Percentiles rank a stretch among this genome's conserved stretches.
These are phyloP conservation scores for Apiospora sp. DNA, from an alignment of 2,329 filamentous ascomycete species.

Conservation along the genomic window DNA sequence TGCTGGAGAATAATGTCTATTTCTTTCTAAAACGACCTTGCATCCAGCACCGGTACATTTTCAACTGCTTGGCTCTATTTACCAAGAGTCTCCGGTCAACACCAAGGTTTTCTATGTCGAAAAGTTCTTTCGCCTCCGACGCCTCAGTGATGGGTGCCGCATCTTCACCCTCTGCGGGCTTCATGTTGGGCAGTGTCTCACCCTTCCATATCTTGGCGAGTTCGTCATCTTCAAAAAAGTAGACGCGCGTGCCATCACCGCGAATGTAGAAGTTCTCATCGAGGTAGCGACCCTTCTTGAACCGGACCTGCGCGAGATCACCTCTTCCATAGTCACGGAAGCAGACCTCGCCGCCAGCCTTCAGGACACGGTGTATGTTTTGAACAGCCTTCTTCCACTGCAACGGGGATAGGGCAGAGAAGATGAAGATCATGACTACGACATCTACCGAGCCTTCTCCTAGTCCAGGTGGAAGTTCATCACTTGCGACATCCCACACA, in stretches of 20 bases:
- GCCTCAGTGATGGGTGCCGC: conserved; percentile 24
- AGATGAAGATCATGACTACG: conserved; percentile 95
- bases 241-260: conserved; percentile 94
- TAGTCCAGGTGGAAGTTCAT: conserved; percentile 78
- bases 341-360: conserved; percentile 90
- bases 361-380: conserved; percentile 84
- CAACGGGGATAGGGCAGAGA: conserved; percentile 84
- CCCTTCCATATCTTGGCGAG: conserved; percentile 78
- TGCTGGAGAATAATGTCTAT: conserved; percentile 45
- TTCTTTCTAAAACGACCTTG: conserved; percentile 82
- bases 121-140: conserved; percentile 45
- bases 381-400: conserved; percentile 86
- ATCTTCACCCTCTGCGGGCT: conserved; percentile 35
- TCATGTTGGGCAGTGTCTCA: conserved; percentile 32
- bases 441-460: conserved; percentile 85
- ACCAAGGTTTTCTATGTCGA: conserved; percentile 81
- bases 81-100: conserved; percentile 90
- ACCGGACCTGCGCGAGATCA: conserved; percentile 94
- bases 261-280: conserved; percentile 98
- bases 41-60: conserved; percentile 99
- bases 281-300: conserved; percentile 93
- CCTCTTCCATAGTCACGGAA: conserved; percentile 97
- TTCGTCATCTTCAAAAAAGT: conserved; percentile 94
- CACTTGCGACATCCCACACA: conserved; percentile 88
- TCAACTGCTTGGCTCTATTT: conserved; percentile 87